Conservation (phyloP, 441 rosid species). For the Gossypium davidsonii region DNA sequence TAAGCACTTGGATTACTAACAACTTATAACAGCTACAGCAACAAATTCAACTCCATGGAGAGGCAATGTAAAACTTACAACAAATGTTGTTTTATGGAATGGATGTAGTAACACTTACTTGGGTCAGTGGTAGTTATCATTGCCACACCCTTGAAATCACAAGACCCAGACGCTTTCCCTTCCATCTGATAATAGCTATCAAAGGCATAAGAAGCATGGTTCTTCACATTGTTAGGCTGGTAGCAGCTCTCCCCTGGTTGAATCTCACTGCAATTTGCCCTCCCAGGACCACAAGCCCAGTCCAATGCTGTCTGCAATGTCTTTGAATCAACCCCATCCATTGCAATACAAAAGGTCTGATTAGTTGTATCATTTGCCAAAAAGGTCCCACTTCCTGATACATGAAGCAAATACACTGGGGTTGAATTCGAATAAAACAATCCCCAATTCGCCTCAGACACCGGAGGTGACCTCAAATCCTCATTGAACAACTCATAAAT, state of each 20-base stretch:
- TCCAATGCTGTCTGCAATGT: conserved; percentile 91
- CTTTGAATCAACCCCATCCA: conserved; percentile 66
- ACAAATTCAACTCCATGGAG: neutral
- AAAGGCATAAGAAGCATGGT: conserved; percentile 87
- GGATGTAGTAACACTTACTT: conserved; percentile 45
- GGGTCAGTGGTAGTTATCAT: conserved; percentile 94
- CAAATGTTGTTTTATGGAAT: neutral
- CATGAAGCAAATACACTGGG: conserved; percentile 81
- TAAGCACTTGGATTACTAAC: conserved; percentile 3
- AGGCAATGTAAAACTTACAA: conserved; percentile 5
- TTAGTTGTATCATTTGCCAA: conserved; percentile 92
- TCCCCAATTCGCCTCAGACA: conserved; percentile 92
- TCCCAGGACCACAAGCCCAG: conserved; percentile 96
- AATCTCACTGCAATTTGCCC: conserved; percentile 83
- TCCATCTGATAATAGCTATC: conserved; percentile 92
- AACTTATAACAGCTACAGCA: neutral
- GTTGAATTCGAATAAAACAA: conserved; percentile 73
- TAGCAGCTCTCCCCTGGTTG: conserved; percentile 93
- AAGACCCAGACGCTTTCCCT: conserved; percentile 68
- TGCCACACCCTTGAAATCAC: conserved; percentile 96
- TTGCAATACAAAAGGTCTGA: conserved; percentile 71
- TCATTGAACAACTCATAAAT: conserved; percentile 87
- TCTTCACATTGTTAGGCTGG: conserved; percentile 80
- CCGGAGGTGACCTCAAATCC: conserved; percentile 65
- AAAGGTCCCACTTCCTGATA: conserved; percentile 77